Evolutionary conservation across 139 green algal species (phyloP), one percentile per base, ranked within the genome.

Genomic region (Tetradesmus lagerheimii): DNA sequence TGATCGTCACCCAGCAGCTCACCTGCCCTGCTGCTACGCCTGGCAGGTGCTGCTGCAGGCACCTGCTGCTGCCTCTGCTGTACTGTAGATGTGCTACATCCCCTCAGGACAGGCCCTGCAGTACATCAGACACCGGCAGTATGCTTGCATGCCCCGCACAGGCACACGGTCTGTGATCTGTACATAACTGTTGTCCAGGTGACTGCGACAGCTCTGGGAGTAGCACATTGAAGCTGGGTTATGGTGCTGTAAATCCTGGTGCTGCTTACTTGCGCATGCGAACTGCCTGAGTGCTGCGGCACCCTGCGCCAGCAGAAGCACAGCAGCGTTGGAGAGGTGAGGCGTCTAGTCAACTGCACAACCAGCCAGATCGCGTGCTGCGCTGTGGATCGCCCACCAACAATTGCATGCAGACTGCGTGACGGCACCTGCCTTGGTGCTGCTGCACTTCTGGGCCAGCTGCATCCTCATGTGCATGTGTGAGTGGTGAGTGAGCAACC

Each of bases 1-100:
- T 14, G 43, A 50, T 50, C 57, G 31, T 4, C 12, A 31, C 2
- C 27, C 31, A 38, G 74, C 74, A 38, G 34, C 74, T 23, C 34
- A 38, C 74, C 74, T 80, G 74, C 74, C 74, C 31, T 80, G 74
- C 74, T 80, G n/a, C 71, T 79, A 25, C 57, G 57, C 57, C 1
- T 31, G 23, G 57, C 57, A 25, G 50, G 50, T 71, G 57, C 57
- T 80, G 74, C 31, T 38, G 74, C 74, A 38, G 15, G 74, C 34
- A 23, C 29, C 34, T 80, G 74, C 74, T 39, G 74, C 74, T 71
- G 18, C 57, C 25, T 11, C 57, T 23, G n/a, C 57, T 71, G 57
- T n/a, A 18, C 57, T 71, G 57, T 23, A 71, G 57, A n/a, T 11
- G 23, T 71, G 57, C 57, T 71, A 23, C 57, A 71, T 31, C 0